A percentile compares a stretch with the other conserved stretches of the same genome.
phyloP scores from a whole-genome alignment of 768 basidiomycete species.

The Boletus rubescentipes region DNA sequence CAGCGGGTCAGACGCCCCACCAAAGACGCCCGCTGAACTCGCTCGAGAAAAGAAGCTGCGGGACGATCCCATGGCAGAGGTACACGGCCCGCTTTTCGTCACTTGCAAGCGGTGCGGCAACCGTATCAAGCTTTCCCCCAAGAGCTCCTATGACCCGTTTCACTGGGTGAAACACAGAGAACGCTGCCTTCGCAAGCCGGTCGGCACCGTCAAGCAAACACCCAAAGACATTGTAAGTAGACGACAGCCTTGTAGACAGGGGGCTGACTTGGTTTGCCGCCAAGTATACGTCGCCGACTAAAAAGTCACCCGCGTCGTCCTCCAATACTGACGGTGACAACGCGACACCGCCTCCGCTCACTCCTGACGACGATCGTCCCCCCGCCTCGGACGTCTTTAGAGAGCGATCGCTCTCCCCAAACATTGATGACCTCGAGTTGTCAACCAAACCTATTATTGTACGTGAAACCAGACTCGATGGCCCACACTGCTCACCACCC shows the following conservation, averaged over 20 bases:
- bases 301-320: constrained; percentile 29
- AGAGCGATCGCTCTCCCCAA: constrained; percentile 26
- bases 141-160: constrained; percentile 63
- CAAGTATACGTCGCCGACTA: constrained; percentile 20
- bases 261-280: constrained; percentile 3
- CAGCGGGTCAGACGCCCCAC: constrained; percentile 29
- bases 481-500: constrained; percentile 26
- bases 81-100: constrained; percentile 51
- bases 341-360: constrained; percentile 36
- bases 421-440: constrained; percentile 20
- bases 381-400: constrained; percentile 19
- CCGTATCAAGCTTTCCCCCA: constrained; percentile 64
- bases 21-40: constrained; percentile 42
- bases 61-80: constrained; percentile 51
- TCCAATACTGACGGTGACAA: constrained; percentile 32
- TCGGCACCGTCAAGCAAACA: constrained; percentile 17
- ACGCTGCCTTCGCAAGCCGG: constrained; percentile 53
- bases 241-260: not conserved
- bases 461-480: constrained; percentile 28
- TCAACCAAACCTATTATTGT: constrained; percentile 17
- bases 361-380: constrained; percentile 35
- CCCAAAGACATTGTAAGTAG: constrained; percentile 26
- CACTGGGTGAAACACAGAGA: constrained; percentile 68
- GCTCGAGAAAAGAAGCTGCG: constrained; percentile 51
- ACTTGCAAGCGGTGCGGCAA: constrained; percentile 54